Evolutionary conservation across 106 monocot genomes (phyloP).

Genomic region (Phalaenopsis equestris): DNA sequence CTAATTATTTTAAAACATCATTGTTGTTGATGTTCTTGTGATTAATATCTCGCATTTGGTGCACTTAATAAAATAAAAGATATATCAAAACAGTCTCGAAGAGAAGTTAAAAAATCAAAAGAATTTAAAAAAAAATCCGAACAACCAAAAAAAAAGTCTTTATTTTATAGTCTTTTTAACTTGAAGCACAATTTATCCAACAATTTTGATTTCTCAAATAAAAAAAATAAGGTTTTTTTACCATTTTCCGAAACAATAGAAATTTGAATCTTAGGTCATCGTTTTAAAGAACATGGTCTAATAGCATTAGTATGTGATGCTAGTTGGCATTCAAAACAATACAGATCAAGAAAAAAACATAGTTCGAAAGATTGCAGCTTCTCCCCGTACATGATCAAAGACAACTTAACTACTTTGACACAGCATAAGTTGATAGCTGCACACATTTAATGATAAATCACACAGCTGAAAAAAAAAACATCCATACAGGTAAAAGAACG

Average conservation of each 20-base stretch:
- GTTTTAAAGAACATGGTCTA: background rate
- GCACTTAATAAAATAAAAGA: background rate
- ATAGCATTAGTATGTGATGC: background rate
- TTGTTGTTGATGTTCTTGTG: no score
- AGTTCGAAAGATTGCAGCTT: no score
- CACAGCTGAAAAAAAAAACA: background rate
- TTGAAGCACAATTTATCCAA: background rate
- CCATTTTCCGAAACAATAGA: background rate
- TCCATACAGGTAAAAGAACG: background rate
- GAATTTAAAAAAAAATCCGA: no score
- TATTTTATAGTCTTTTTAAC: background rate
- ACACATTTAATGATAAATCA: background rate
- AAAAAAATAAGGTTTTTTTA: background rate
- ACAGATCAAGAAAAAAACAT: background rate
- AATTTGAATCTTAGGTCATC: background rate
- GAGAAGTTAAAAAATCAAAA: background rate
- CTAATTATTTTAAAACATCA: no score
- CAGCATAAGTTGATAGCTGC: background rate
- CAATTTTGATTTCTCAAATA: background rate
- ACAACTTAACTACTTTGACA: background rate
- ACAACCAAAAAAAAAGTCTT: no score
- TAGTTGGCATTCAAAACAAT: background rate
- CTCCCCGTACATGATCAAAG: background rate
- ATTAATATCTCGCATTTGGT: background rate
- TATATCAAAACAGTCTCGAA: background rate